A percentile compares a stretch with the other conserved stretches of the same genome.
Conservation (phyloP, 345 rosid species). For the Leavenworthia alabamica region DNA sequence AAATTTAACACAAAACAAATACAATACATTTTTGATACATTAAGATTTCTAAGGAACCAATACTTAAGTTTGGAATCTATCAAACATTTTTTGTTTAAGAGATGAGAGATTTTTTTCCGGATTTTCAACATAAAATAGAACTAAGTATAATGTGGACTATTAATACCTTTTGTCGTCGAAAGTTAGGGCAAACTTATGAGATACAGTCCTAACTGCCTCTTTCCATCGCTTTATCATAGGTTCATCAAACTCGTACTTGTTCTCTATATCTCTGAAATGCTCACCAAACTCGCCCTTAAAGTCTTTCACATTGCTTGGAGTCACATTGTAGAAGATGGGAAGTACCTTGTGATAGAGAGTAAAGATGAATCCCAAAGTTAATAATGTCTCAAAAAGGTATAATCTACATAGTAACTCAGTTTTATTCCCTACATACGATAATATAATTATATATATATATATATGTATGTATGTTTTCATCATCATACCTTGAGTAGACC, state of each 20-base stretch:
- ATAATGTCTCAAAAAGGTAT: neutral
- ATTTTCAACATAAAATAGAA: neutral
- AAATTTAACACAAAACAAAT: neutral
- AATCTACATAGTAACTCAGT: neutral
- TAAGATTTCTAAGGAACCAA: too few relatives aligned
- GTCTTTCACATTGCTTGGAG: too few relatives aligned
- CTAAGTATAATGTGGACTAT: neutral
- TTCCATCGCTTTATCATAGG: too few relatives aligned
- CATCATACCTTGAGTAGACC: neutral
- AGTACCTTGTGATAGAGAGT: too few relatives aligned
- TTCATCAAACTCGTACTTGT: too few relatives aligned
- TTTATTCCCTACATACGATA: neutral
- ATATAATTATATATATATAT: neutral
- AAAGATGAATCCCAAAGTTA: neutral
- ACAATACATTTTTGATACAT: too few relatives aligned
- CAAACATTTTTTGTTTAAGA: too few relatives aligned
- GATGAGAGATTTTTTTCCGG: too few relatives aligned
- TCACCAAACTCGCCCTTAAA: too few relatives aligned
- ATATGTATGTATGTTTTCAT: neutral
- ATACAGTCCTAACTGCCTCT: too few relatives aligned
- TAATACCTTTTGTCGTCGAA: neutral
- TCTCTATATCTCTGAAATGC: too few relatives aligned
- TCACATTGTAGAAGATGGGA: too few relatives aligned
- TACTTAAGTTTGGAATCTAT: neutral
- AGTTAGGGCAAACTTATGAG: neutral